Evolutionary conservation across 805 yeast species (phyloP).

Genomic region (Candida pini): DNA sequence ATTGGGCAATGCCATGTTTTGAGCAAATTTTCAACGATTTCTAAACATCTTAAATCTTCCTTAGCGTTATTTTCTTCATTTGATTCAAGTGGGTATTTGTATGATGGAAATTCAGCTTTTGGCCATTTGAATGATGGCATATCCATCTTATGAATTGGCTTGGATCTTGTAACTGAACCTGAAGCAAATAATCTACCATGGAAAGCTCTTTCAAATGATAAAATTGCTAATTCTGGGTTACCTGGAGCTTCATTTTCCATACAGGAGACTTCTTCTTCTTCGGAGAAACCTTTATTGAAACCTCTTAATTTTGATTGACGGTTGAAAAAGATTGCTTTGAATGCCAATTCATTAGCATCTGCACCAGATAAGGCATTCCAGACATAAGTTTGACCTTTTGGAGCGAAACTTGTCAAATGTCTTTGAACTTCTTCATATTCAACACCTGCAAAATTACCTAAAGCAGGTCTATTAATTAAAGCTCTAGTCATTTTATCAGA

Average conservation of each 20-base stretch:
- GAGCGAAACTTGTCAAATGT: slow-evolving; percentile 68
- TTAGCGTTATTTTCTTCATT: slow-evolving; percentile 72
- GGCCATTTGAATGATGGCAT: slow-evolving; percentile 97
- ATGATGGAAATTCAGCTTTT: slow-evolving; percentile 81
- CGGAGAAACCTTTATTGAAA: slow-evolving; percentile 49
- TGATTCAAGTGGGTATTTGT: slow-evolving; percentile 73
- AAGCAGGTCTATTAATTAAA: slow-evolving; percentile 76
- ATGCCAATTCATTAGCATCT: slow-evolving; percentile 85
- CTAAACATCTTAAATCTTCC: slow-evolving; percentile 81
- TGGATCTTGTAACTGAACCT: slow-evolving; percentile 86
- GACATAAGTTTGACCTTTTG: slow-evolving; percentile 66
- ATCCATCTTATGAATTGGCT: slow-evolving; percentile 90
- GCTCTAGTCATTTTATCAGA: slow-evolving; percentile 69
- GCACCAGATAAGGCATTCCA: slow-evolving; percentile 85
- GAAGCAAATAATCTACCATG: slow-evolving; percentile 94
- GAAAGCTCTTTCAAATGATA: slow-evolving; percentile 85
- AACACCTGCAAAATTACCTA: slow-evolving; percentile 73
- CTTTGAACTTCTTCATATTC: slow-evolving; percentile 48
- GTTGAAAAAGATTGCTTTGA: slow-evolving; percentile 83
- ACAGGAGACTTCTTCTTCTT: slow-evolving; percentile 63
- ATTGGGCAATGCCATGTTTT: slow-evolving; percentile 67
- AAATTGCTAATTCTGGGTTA: slow-evolving; percentile 76
- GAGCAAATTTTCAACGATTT: slow-evolving; percentile 66
- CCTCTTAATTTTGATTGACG: slow-evolving; percentile 69
- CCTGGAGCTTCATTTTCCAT: slow-evolving; percentile 88